Evolutionary conservation across 192 early-diverging fungal species (phyloP).

Genomic region (Mycoemilia scoparia): DNA sequence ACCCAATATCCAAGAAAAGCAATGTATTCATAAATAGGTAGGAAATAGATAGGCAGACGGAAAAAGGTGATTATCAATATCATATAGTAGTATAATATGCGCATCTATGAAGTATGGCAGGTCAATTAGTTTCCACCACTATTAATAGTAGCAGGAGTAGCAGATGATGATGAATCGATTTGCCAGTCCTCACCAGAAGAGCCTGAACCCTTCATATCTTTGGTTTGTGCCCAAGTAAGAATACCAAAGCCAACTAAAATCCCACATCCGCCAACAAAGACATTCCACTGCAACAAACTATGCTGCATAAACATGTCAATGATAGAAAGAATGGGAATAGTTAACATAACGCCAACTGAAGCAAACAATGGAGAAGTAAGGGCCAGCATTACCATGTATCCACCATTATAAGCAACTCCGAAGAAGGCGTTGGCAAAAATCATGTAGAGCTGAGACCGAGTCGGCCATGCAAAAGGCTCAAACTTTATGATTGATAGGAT

Average conservation of each 20-base stretch:
- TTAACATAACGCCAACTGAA: slow-evolving; percentile 62
- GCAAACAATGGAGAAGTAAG: slow-evolving; percentile 54
- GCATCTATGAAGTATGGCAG: too few relatives aligned
- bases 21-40: too few relatives aligned
- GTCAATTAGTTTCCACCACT: too few relatives aligned
- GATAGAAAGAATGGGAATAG: slow-evolving; percentile 49
- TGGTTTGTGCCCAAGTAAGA: slow-evolving; percentile 13
- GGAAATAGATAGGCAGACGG: too few relatives aligned
- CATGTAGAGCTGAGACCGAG: slow-evolving; percentile 22
- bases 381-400: slow-evolving; percentile 59
- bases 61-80: too few relatives aligned
- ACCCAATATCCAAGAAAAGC: too few relatives aligned
- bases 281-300: slow-evolving; percentile 28
- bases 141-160: too few relatives aligned
- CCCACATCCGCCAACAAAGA: slow-evolving; percentile 30
- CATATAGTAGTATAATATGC: too few relatives aligned
- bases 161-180: too few relatives aligned
- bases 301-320: slow-evolving; percentile 34
- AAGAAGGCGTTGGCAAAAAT: slow-evolving; percentile 47
- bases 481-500: slow-evolving; percentile 36
- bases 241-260: slow-evolving; percentile 36
- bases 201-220: too few relatives aligned
- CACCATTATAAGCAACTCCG: slow-evolving; percentile 57
- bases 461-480: slow-evolving; percentile 52
- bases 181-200: too few relatives aligned